phyloP scores from a whole-genome alignment of 352 stramenopile genomes.

The Globisporangium recalcitrans region DNA sequence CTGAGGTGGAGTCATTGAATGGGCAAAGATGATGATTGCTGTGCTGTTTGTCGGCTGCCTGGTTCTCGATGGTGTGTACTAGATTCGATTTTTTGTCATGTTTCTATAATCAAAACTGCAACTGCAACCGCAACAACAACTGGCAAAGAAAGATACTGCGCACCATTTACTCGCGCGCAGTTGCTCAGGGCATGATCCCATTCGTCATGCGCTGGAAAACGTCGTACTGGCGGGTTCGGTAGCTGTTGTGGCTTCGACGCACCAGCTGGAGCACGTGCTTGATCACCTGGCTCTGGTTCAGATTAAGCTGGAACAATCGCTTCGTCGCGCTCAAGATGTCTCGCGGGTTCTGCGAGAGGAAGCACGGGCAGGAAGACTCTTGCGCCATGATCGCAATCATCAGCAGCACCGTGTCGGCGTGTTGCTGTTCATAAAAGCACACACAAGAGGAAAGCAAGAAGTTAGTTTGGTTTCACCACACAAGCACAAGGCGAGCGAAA shows the following conservation, averaged over 20 bases:
- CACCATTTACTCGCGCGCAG: background rate
- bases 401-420: constrained; percentile 92
- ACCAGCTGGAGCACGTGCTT: constrained; percentile 89
- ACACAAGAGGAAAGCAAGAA: constrained; percentile 14
- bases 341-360: constrained; percentile 75
- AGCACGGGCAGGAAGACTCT: constrained; percentile 95
- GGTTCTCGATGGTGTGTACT: background rate
- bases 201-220: constrained; percentile 92
- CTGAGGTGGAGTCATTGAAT: background rate
- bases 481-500: background rate
- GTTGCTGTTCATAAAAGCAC: constrained; percentile 42
- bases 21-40: background rate
- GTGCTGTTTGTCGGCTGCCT: background rate
- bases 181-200: constrained; percentile 72
- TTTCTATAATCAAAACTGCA: constrained; percentile 10
- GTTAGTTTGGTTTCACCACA: background rate
- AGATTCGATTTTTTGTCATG: constrained; percentile 4
- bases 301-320: constrained; percentile 72
- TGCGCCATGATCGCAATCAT: constrained; percentile 97
- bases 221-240: constrained; percentile 88
- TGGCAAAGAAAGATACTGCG: constrained; percentile 5
- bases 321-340: constrained; percentile 76
- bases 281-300: constrained; percentile 84
- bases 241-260: constrained; percentile 87
- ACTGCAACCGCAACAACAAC: background rate